These are phyloP conservation scores for Adansonia grandidieri DNA, from an alignment of 441 rosid species.

Conservation along the genomic window DNA sequence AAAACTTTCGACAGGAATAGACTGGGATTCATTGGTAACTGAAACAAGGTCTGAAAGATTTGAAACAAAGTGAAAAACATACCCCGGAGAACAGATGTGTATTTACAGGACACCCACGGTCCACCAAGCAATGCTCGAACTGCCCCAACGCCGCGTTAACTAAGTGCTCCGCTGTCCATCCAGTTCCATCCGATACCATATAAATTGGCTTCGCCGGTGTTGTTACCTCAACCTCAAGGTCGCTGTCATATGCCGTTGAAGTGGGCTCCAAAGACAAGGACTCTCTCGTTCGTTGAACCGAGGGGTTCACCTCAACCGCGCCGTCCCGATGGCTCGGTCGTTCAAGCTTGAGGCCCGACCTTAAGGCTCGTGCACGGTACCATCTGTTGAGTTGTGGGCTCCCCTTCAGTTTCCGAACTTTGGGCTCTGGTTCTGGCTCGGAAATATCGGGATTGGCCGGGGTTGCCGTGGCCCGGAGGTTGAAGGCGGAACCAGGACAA, in stretches of 20 bases:
- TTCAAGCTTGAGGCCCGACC: conserved; percentile 69
- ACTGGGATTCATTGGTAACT: background rate
- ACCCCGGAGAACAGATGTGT: conserved; percentile 95
- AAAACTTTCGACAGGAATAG: background rate
- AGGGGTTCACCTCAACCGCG: conserved; percentile 29
- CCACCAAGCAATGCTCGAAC: conserved; percentile 85
- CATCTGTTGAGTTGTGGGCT: conserved; percentile 83
- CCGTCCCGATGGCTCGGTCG: conserved; percentile 41
- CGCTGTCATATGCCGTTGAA: conserved; percentile 25
- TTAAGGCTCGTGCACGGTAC: conserved; percentile 79
- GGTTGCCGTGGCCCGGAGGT: conserved; percentile 40
- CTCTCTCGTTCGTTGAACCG: conserved; percentile 27
- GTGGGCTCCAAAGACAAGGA: conserved; percentile 17
- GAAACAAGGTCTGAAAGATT: background rate
- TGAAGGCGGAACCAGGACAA: conserved; percentile 42
- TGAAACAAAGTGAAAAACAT: conserved; percentile 23
- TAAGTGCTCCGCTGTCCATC: conserved; percentile 93
- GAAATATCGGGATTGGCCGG: conserved; percentile 33
- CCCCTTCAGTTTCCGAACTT: conserved; percentile 54
- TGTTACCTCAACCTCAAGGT: conserved; percentile 35
- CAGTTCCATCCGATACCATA: conserved; percentile 92
- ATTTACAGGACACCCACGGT: conserved; percentile 84
- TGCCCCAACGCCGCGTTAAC: conserved; percentile 89
- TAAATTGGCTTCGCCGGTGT: conserved; percentile 60
- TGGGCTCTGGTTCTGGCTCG: conserved; percentile 41